Percentiles rank a stretch among this genome's conserved stretches.
phyloP scores from a whole-genome alignment of 345 rosid species.

The Kandelia obovata region DNA sequence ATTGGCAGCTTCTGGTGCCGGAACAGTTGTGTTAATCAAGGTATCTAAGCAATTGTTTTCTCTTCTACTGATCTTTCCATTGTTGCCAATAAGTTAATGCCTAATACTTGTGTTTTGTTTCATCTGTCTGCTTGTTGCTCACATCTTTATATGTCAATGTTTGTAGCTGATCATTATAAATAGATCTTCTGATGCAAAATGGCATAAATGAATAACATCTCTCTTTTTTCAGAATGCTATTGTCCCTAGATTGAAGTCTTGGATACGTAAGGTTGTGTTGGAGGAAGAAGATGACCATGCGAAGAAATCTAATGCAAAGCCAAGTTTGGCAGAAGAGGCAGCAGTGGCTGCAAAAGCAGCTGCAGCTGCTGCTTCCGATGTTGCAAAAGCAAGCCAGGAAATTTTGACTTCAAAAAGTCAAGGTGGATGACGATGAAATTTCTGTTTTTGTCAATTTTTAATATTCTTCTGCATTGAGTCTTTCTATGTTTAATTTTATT shows the following conservation, averaged over 20 bases:
- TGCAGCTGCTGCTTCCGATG: constrained; percentile 84
- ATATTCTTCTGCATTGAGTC: neutral
- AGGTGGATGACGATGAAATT: constrained; percentile 36
- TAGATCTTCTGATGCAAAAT: neutral
- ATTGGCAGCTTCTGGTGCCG: constrained; percentile 84
- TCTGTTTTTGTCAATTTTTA: constrained; percentile 1
- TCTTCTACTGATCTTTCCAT: neutral
- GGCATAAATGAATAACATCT: constrained; percentile 13
- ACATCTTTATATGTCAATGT: neutral
- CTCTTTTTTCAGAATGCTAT: constrained; percentile 59
- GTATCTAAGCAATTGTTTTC: constrained; percentile 31
- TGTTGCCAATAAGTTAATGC: constrained; percentile 9
- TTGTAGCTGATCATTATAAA: neutral
- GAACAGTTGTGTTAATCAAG: constrained; percentile 75
- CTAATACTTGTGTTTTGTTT: neutral
- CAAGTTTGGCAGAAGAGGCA: constrained; percentile 84
- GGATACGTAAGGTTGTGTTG: constrained; percentile 73
- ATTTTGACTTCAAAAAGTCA: constrained; percentile 60
- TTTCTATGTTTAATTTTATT: neutral
- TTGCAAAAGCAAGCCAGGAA: constrained; percentile 86
- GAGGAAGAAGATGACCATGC: constrained; percentile 67
- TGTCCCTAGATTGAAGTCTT: constrained; percentile 74
- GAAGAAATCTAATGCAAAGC: constrained; percentile 45
- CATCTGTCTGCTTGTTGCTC: constrained; percentile 7
- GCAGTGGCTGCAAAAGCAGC: constrained; percentile 94